These are phyloP conservation scores for Petunia hybrid DNA, from an alignment of 305 asterid genomes.

Conservation along the genomic window DNA sequence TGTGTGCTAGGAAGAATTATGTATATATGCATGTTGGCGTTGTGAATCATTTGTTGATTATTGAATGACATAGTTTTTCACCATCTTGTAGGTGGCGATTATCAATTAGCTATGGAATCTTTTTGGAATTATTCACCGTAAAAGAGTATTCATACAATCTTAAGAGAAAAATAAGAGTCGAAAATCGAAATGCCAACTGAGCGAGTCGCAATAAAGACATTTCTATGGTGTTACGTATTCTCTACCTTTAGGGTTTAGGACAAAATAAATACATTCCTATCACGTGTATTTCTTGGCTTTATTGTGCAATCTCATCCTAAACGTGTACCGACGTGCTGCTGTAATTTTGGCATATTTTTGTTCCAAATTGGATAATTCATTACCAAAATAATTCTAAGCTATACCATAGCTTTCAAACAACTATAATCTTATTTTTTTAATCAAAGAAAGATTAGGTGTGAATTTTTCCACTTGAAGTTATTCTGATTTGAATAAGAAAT, in stretches of 20 bases:
- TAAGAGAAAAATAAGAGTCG: neutral
- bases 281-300: slow-evolving; percentile 26
- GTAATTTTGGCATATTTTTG: slow-evolving; percentile 1
- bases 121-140: neutral
- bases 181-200: neutral
- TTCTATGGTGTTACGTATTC: neutral
- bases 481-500: neutral
- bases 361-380: neutral
- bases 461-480: neutral
- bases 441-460: neutral
- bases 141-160: too few relatives aligned
- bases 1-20: too few relatives aligned
- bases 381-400: neutral
- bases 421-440: too few relatives aligned
- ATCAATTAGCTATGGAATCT: neutral
- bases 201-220: neutral
- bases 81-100: neutral
- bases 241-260: neutral
- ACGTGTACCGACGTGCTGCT: neutral
- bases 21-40: too few relatives aligned
- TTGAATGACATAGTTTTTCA: too few relatives aligned
- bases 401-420: neutral
- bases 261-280: slow-evolving; percentile 1
- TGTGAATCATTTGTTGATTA: too few relatives aligned
- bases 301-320: slow-evolving; percentile 13